These are phyloP conservation scores for Diplocarpon mali DNA, from an alignment of 2,329 filamentous ascomycete species.

Conservation along the genomic window DNA sequence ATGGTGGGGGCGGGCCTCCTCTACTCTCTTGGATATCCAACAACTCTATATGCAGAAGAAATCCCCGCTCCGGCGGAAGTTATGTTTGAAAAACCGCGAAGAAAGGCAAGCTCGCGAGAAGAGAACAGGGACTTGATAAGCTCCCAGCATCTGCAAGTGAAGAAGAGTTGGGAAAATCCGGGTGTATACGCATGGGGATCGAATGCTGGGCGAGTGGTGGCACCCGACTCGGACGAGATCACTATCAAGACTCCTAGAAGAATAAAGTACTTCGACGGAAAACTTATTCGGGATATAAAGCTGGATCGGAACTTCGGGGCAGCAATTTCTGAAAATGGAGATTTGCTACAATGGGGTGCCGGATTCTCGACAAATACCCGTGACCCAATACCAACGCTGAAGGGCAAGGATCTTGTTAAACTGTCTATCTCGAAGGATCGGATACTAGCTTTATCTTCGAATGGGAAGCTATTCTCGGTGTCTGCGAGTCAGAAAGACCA, in stretches of 20 bases:
- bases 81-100: conserved; percentile 56
- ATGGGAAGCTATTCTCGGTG: conserved; percentile 74
- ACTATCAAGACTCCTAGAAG: conserved; percentile 71
- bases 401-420: conserved; percentile 69
- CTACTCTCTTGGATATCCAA: conserved; percentile 20
- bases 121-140: conserved; percentile 67
- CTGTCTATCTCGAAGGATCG: conserved; percentile 72
- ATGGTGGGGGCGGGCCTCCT: conserved; percentile 18
- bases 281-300: conserved; percentile 78
- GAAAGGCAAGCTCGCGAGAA: conserved; percentile 49
- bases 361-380: conserved; percentile 57
- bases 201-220: conserved; percentile 75
- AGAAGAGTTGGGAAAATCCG: conserved; percentile 68
- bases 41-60: conserved; percentile 21
- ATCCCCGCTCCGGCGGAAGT: conserved; percentile 37
- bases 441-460: conserved; percentile 65
- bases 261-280: conserved; percentile 72
- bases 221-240: conserved; percentile 66
- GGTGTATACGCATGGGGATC: conserved; percentile 93
- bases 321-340: conserved; percentile 77
- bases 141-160: conserved; percentile 80
- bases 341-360: conserved; percentile 84
- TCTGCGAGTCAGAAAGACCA: conserved; percentile 69
- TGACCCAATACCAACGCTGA: conserved; percentile 60
- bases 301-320: conserved; percentile 72